Conservation (phyloP, 139 green algal species). For the Desmodesmus armatus region DNA sequence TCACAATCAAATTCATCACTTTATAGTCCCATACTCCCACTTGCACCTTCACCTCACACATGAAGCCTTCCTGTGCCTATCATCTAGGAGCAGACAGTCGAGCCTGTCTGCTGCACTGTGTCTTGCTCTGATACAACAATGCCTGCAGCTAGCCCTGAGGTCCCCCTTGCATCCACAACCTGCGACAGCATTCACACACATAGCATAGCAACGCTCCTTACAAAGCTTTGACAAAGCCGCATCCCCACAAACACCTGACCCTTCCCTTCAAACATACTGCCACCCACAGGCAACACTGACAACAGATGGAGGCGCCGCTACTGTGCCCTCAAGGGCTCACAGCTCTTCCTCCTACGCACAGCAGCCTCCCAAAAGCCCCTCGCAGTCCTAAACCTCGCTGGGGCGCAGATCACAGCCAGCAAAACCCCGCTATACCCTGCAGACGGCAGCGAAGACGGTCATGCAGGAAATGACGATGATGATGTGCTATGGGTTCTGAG, state of each 20-base stretch:
- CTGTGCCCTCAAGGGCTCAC: conserved; percentile 11
- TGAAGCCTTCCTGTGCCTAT: neutral
- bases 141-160: neutral
- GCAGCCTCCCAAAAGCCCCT: neutral
- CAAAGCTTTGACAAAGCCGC: neutral
- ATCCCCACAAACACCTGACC: neutral
- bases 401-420: neutral
- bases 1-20: too few relatives aligned
- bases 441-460: neutral
- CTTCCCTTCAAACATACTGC: neutral
- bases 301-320: conserved; percentile 11
- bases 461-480: neutral
- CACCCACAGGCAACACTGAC: conserved; percentile 8
- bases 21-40: too few relatives aligned
- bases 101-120: neutral
- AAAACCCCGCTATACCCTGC: neutral
- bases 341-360: neutral
- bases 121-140: neutral
- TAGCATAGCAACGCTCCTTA: neutral
- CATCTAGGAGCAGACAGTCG: neutral
- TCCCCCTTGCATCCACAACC: neutral
- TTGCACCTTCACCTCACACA: too few relatives aligned
- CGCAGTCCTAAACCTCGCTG: neutral
- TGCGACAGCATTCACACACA: neutral
- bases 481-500: neutral